A percentile compares a stretch with the other conserved stretches of the same genome.
phyloP scores from a whole-genome alignment of 208 protist genomes.

The Acanthamoeba pearcei region DNA sequence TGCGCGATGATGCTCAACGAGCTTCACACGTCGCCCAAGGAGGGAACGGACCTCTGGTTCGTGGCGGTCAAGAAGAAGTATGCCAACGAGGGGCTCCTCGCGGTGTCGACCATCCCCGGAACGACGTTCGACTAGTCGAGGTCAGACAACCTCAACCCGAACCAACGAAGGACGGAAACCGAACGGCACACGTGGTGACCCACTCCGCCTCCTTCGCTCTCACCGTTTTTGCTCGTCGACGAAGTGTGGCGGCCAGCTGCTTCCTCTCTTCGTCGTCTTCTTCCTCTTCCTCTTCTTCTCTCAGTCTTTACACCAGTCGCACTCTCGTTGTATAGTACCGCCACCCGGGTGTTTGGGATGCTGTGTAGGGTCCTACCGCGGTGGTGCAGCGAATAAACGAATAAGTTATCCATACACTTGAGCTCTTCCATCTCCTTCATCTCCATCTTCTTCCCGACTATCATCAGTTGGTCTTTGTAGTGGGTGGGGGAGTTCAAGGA shows the following conservation, averaged over 20 bases:
- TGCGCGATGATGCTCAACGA: constrained; percentile 47
- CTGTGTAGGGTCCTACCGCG: constrained; percentile 50
- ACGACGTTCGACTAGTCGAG: constrained; percentile 28
- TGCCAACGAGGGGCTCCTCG: constrained; percentile 46
- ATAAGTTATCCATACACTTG: neutral
- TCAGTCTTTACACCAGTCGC: neutral
- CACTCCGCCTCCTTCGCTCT: neutral
- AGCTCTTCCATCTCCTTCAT: neutral
- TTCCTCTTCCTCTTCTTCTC: neutral
- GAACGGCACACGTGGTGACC: neutral
- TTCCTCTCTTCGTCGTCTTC: neutral
- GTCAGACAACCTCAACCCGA: neutral
- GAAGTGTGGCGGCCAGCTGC: neutral
- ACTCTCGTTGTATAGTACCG: constrained; percentile 41
- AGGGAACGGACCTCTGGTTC: constrained; percentile 11
- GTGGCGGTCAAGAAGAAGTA: constrained; percentile 64
- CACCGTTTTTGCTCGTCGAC: neutral
- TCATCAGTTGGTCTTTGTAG: neutral
- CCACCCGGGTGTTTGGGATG: constrained; percentile 1
- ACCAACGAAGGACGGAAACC: neutral
- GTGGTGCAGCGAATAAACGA: constrained; percentile 56
- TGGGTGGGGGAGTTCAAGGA: neutral
- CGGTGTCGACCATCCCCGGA: constrained; percentile 31
- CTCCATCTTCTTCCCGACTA: neutral
- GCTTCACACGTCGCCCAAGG: constrained; percentile 36